Percentiles rank a stretch among this genome's conserved stretches.
phyloP scores from a whole-genome alignment of 257 asterid species.

The Schizonepeta tenuifolia region DNA sequence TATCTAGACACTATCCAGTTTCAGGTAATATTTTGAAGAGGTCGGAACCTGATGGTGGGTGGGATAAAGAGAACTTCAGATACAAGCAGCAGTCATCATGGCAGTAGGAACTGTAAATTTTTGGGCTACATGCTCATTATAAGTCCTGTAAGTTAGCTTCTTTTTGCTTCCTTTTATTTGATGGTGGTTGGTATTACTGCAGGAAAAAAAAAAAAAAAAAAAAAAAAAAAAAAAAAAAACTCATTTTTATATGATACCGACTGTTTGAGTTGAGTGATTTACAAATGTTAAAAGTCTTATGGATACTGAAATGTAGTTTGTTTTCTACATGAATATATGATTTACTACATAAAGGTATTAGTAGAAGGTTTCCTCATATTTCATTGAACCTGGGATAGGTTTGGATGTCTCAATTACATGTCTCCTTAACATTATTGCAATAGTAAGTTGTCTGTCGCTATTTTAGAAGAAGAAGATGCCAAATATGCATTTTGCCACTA shows the following conservation, averaged over 20 bases:
- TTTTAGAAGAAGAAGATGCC: neutral
- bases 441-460: too few relatives aligned
- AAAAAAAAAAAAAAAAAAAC: neutral
- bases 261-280: neutral
- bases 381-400: neutral
- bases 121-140: neutral
- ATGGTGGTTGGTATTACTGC: neutral
- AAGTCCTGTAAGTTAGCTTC: constrained; percentile 39
- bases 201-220: neutral
- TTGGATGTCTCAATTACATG: neutral
- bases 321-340: neutral
- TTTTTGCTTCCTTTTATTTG: constrained; percentile 13
- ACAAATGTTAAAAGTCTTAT: neutral
- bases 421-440: neutral
- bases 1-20: constrained; percentile 54
- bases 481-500: neutral
- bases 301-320: neutral
- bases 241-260: neutral
- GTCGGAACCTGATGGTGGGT: constrained; percentile 82
- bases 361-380: neutral
- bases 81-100: constrained; percentile 79
- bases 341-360: neutral
- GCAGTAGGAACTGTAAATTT: constrained; percentile 47
- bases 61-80: constrained; percentile 70
- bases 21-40: constrained; percentile 67